A percentile compares a stretch with the other conserved stretches of the same genome.
phyloP scores from a whole-genome alignment of 2,329 filamentous ascomycete species.

The Penicillium capsulatum region DNA sequence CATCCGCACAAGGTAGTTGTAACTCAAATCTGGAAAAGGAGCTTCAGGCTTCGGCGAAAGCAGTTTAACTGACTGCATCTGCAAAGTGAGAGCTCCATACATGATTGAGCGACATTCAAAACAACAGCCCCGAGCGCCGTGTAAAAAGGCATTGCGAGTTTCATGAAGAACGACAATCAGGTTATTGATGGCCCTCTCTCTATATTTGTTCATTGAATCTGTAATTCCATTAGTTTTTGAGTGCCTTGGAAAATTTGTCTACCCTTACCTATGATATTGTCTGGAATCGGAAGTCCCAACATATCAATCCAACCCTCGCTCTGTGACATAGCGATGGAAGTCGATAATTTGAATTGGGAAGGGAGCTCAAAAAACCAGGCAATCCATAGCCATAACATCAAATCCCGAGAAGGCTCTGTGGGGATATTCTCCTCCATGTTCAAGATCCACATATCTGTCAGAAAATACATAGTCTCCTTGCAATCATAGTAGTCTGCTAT shows the following conservation, averaged over 20 bases:
- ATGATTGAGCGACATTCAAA: slow-evolving; percentile 26
- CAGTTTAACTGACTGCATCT: slow-evolving; percentile 10
- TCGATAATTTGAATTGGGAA: slow-evolving; percentile 14
- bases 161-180: slow-evolving; percentile 10
- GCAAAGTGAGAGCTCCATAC: slow-evolving; percentile 19
- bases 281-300: slow-evolving; percentile 21
- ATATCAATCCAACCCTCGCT: slow-evolving; percentile 10
- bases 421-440: slow-evolving; percentile 6
- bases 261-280: slow-evolving; percentile 14
- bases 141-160: slow-evolving; percentile 7
- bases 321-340: slow-evolving; percentile 16
- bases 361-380: slow-evolving; percentile 17
- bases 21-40: slow-evolving; percentile 13
- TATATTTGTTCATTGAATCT: slow-evolving; percentile 16
- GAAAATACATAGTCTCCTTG: slow-evolving; percentile 11
- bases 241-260: neutral
- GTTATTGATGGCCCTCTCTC: slow-evolving; percentile 12
- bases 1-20: slow-evolving; percentile 5
- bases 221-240: slow-evolving; percentile 4
- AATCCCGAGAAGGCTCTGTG: slow-evolving; percentile 1
- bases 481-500: slow-evolving; percentile 26
- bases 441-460: slow-evolving; percentile 16
- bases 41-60: slow-evolving; percentile 12
- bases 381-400: slow-evolving; percentile 13
- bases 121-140: slow-evolving; percentile 13